Conservation (phyloP, 2,329 filamentous ascomycete genomes). For the Talaromyces marneffei region DNA sequence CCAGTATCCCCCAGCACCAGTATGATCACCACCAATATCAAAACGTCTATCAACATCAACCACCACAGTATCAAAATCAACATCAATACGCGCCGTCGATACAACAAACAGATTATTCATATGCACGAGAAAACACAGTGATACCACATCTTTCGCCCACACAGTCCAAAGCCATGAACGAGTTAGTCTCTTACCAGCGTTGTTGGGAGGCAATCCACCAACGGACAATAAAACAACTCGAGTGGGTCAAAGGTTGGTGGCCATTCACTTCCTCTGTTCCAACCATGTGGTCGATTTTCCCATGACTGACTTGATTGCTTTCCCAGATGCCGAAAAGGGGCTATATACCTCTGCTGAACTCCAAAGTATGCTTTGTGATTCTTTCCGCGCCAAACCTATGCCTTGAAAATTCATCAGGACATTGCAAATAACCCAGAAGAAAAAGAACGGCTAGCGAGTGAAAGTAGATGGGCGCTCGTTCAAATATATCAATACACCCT, state of each 20-base stretch:
- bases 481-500: neutral
- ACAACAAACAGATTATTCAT: neutral
- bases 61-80: neutral
- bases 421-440: neutral
- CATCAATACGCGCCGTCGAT: neutral
- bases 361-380: conserved; percentile 2
- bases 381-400: neutral
- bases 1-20: neutral
- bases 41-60: neutral
- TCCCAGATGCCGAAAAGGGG: neutral
- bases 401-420: neutral
- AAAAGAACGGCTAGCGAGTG: neutral
- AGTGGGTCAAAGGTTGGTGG: conserved; percentile 9
- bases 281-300: neutral
- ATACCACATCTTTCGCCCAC: neutral
- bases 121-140: neutral
- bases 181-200: conserved; percentile 6
- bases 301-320: neutral
- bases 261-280: neutral
- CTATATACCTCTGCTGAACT: neutral
- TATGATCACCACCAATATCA: neutral
- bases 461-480: neutral
- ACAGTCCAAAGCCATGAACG: neutral
- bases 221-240: conserved; percentile 5
- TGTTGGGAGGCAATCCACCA: conserved; percentile 11